phyloP scores from a whole-genome alignment of 2,329 filamentous ascomycete genomes.

The Fusarium nematophilum region DNA sequence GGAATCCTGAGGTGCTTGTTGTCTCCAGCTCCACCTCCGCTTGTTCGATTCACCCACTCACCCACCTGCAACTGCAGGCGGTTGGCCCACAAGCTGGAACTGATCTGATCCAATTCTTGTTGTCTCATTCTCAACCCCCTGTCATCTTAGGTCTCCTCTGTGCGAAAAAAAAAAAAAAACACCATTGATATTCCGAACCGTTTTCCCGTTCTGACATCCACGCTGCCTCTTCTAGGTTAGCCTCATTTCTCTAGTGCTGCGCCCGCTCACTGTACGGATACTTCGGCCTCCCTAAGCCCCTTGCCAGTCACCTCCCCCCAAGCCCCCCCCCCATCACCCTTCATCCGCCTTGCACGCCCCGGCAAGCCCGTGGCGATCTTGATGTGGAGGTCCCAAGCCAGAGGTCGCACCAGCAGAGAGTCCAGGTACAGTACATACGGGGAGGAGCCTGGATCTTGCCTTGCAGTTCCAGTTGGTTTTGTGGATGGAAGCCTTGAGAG shows the following conservation, averaged over 20 bases:
- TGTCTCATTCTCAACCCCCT: background rate
- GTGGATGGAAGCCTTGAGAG: conserved; percentile 30
- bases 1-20: background rate
- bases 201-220: conserved; percentile 28
- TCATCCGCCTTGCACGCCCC: conserved; percentile 31
- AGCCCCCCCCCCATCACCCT: conserved; percentile 14
- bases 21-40: conserved; percentile 18
- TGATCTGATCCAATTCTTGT: background rate
- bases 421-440: conserved; percentile 37
- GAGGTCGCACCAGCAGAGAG: conserved; percentile 29
- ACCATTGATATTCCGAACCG: conserved; percentile 16
- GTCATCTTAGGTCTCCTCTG: background rate
- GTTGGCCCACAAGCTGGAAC: background rate
- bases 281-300: conserved; percentile 35
- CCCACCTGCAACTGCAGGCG: no score
- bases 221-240: conserved; percentile 29
- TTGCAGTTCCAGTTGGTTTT: conserved; percentile 25
- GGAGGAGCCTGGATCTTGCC: conserved; percentile 17
- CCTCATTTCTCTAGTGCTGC: conserved; percentile 27
- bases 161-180: conserved; percentile 9
- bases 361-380: conserved; percentile 42
- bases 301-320: conserved; percentile 32
- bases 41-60: conserved; percentile 5
- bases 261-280: conserved; percentile 22
- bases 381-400: conserved; percentile 41